phyloP scores from a whole-genome alignment of 495 filamentous ascomycete species.

The Penicillium cinerascens region DNA sequence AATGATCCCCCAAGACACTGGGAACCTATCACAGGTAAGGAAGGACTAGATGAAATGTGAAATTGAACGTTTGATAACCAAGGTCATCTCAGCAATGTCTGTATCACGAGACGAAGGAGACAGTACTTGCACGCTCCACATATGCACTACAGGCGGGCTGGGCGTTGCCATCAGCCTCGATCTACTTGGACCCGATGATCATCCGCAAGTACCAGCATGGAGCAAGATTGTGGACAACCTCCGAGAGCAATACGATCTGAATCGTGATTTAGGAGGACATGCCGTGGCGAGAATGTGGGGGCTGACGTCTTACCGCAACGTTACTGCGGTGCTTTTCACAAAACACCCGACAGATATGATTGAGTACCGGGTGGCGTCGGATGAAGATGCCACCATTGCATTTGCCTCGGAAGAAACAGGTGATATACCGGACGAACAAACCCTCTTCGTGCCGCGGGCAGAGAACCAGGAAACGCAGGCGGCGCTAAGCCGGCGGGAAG shows the following conservation, averaged over 20 bases:
- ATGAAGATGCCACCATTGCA: constrained; percentile 36
- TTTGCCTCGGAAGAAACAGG: constrained; percentile 25
- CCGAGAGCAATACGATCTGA: constrained; percentile 43
- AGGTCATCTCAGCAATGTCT: constrained; percentile 30
- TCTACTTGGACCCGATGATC: background rate
- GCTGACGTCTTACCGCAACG: constrained; percentile 37
- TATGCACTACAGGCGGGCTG: constrained; percentile 32
- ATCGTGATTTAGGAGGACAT: constrained; percentile 43
- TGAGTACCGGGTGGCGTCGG: constrained; percentile 44
- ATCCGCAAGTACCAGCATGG: constrained; percentile 25
- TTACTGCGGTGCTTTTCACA: constrained; percentile 41
- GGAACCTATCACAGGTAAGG: constrained; percentile 35
- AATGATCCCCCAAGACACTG: constrained; percentile 14
- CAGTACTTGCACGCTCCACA: constrained; percentile 19
- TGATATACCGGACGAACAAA: background rate
- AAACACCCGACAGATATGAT: constrained; percentile 52
- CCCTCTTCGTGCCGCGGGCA: constrained; percentile 9
- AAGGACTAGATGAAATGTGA: background rate
- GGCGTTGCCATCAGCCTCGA: constrained; percentile 8
- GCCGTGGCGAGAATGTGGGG: constrained; percentile 49
- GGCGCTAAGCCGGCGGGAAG: constrained; percentile 21
- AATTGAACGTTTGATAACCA: constrained; percentile 4
- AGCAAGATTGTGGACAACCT: constrained; percentile 28
- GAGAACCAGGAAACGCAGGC: constrained; percentile 5
- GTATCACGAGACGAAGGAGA: constrained; percentile 11